A percentile compares a stretch with the other conserved stretches of the same genome.
These are phyloP conservation scores for Heterobasidion irregulare DNA, from an alignment of 1,284 basidiomycete genomes.

Conservation along the genomic window DNA sequence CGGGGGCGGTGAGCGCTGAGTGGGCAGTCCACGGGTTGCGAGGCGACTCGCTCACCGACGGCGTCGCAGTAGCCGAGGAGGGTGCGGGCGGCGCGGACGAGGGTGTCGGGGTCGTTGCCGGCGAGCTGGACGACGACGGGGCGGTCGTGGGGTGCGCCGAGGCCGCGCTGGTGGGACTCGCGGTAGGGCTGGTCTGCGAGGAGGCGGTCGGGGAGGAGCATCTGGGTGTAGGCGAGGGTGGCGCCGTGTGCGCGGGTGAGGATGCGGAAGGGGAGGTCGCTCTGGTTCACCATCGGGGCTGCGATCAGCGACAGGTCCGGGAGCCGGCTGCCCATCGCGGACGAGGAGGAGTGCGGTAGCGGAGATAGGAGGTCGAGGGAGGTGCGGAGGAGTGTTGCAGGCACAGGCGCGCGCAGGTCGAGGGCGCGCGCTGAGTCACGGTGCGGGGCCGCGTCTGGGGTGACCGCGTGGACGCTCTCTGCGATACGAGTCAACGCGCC, in stretches of 20 bases:
- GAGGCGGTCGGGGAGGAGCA: conserved; percentile 53
- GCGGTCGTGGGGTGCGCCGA: conserved; percentile 21
- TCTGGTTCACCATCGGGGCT: conserved; percentile 70
- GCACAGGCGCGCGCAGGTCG: too few relatives aligned
- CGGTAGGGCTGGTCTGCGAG: conserved; percentile 53
- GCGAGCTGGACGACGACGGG: conserved; percentile 67
- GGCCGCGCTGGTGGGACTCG: conserved; percentile 47
- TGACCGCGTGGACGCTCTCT: too few relatives aligned
- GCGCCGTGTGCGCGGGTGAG: conserved; percentile 51
- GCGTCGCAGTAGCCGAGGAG: conserved; percentile 53
- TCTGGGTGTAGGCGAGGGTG: conserved; percentile 63
- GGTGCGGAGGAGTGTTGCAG: too few relatives aligned
- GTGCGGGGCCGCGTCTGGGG: too few relatives aligned
- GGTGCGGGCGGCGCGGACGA: conserved; percentile 50
- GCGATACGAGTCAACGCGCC: too few relatives aligned
- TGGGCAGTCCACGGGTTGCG: background rate
- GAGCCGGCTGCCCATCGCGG: background rate
- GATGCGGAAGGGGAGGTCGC: conserved; percentile 61
- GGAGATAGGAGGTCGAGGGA: too few relatives aligned
- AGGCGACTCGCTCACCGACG: conserved; percentile 37
- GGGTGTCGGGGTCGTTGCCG: conserved; percentile 52
- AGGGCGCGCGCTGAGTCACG: too few relatives aligned
- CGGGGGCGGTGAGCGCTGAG: too few relatives aligned
- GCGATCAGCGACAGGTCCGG: conserved; percentile 13
- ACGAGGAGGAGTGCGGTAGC: too few relatives aligned